These are phyloP conservation scores for Begonia fuchsioides DNA, from an alignment of 306 rosid species.

Conservation along the genomic window DNA sequence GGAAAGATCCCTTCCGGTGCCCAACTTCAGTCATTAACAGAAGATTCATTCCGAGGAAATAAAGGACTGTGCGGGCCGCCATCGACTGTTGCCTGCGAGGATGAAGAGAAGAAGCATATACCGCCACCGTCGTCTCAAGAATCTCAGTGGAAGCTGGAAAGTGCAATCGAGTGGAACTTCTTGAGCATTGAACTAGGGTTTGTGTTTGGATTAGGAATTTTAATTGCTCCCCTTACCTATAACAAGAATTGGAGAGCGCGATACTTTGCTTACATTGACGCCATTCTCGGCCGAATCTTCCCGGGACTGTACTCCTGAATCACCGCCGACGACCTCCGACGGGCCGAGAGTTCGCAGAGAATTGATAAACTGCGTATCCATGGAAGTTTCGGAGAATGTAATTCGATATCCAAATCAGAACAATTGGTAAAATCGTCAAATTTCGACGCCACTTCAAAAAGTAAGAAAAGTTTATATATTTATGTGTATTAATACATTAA, in stretches of 20 bases:
- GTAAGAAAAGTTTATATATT: no score
- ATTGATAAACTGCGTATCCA: no score
- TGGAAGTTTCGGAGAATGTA: no score
- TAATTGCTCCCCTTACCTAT: slow-evolving; percentile 5
- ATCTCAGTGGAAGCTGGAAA: not conserved
- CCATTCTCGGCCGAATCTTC: slow-evolving; percentile 5
- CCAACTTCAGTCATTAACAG: slow-evolving; percentile 12
- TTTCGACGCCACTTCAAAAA: no score
- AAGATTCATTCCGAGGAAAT: slow-evolving; percentile 2
- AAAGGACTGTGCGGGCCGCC: slow-evolving; percentile 19
- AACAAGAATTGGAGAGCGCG: slow-evolving; percentile 12
- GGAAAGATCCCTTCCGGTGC: not conserved
- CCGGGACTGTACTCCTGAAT: slow-evolving; percentile 6
- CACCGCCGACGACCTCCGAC: no score
- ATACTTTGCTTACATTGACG: slow-evolving; percentile 10
- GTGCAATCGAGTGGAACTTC: not conserved
- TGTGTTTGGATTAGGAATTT: not conserved
- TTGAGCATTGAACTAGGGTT: not conserved
- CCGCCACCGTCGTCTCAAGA: not conserved
- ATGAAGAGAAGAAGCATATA: not conserved
- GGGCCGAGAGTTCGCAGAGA: no score
- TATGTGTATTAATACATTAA: no score
- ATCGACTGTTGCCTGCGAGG: not conserved
- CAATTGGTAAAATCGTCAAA: no score
- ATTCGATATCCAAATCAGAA: no score